Percentiles rank a stretch among this genome's conserved stretches.
Evolutionary conservation across 1,284 basidiomycete species (phyloP).

Genomic region (Baeospora myosura): DNA sequence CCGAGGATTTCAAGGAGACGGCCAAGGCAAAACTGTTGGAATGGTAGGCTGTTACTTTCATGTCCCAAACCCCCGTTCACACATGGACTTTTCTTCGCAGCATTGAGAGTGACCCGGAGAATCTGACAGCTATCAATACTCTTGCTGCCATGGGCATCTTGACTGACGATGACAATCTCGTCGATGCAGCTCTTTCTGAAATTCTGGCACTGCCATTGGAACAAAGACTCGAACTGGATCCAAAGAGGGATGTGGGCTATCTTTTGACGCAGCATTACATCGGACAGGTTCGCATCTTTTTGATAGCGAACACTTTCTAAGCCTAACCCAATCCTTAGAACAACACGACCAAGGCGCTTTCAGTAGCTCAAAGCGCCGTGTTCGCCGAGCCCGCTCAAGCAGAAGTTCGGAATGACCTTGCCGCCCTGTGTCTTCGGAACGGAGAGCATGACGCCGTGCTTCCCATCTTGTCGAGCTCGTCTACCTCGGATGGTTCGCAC

Average conservation of each 20-base stretch:
- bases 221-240: conserved; percentile 56
- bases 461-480: conserved; percentile 27
- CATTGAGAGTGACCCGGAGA: conserved; percentile 62
- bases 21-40: conserved; percentile 80
- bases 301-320: not conserved
- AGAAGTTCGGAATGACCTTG: conserved; percentile 44
- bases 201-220: conserved; percentile 62
- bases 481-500: conserved; percentile 14
- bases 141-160: conserved; percentile 84
- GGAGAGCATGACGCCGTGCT: conserved; percentile 34
- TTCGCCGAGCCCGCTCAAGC: conserved; percentile 46
- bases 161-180: conserved; percentile 68
- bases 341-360: conserved; percentile 40
- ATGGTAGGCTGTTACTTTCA: conserved; percentile 46
- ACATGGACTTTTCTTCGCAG: conserved; percentile 28
- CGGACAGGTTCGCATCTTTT: conserved; percentile 41
- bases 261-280: conserved; percentile 64
- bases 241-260: conserved; percentile 55
- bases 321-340: conserved; percentile 27
- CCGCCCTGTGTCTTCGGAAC: conserved; percentile 44
- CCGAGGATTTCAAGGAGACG: conserved; percentile 65
- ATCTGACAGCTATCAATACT: conserved; percentile 72
- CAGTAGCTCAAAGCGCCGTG: conserved; percentile 49
- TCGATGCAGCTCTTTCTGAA: conserved; percentile 85
- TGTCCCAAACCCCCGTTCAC: not conserved